phyloP scores from a whole-genome alignment of 306 rosid genomes.

The Rosa lucieae region DNA sequence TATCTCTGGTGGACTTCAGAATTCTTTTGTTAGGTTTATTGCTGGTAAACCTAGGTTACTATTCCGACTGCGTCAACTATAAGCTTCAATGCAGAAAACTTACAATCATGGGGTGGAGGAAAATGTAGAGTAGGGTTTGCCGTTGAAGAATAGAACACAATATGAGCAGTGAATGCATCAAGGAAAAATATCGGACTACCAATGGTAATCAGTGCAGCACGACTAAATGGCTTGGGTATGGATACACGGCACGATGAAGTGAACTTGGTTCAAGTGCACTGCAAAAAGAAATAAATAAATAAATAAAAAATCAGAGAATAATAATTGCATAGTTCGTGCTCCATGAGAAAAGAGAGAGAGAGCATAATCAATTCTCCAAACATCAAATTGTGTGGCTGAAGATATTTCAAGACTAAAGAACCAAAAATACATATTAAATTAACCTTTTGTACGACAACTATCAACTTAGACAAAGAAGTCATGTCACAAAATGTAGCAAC shows the following conservation, averaged over 20 bases:
- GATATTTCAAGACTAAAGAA: not conserved
- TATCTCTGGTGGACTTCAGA: too few relatives aligned
- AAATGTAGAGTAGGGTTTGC: slow-evolving; percentile 78
- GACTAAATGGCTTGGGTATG: slow-evolving; percentile 96
- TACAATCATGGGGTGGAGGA: slow-evolving; percentile 98
- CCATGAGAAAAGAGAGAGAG: not conserved
- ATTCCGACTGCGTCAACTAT: too few relatives aligned
- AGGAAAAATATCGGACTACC: slow-evolving; percentile 98
- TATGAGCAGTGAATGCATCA: slow-evolving; percentile 82
- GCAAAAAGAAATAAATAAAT: slow-evolving; percentile 26
- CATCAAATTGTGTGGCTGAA: not conserved
- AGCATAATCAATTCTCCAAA: not conserved
- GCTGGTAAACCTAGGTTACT: too few relatives aligned
- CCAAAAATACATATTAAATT: not conserved
- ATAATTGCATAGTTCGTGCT: slow-evolving; percentile 1
- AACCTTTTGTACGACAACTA: not conserved
- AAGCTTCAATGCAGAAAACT: slow-evolving; percentile 26
- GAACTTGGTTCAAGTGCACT: slow-evolving; percentile 91
- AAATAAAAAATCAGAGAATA: slow-evolving; percentile 1
- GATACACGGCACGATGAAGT: slow-evolving; percentile 88
- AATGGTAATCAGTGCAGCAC: slow-evolving; percentile 89
- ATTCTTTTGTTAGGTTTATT: too few relatives aligned
- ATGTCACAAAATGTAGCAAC: not conserved
- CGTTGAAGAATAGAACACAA: slow-evolving; percentile 89
- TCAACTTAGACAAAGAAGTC: not conserved